A percentile compares a stretch with the other conserved stretches of the same genome.
These are phyloP conservation scores for Primulina tabacum DNA, from an alignment of 257 asterid genomes.

Conservation along the genomic window DNA sequence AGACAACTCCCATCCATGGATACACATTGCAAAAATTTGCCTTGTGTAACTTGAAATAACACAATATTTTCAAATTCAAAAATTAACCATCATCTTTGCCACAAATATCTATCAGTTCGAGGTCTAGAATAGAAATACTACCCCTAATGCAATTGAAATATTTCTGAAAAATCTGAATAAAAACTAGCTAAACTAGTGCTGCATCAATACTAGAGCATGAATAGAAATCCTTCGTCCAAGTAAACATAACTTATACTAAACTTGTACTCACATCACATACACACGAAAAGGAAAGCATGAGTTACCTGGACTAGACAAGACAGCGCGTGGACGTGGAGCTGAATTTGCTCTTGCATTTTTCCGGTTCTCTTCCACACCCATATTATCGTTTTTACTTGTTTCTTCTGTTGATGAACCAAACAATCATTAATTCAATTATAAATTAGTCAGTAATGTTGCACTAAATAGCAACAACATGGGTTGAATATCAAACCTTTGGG, in stretches of 20 bases:
- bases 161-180: too few species aligned
- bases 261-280: too few species aligned
- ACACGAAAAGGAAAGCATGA: neutral
- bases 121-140: too few species aligned
- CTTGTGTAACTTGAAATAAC: neutral
- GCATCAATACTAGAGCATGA: too few species aligned
- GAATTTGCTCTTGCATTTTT: slow-evolving; percentile 49
- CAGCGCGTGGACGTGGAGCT: slow-evolving; percentile 90
- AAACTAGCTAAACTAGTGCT: too few species aligned
- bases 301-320: slow-evolving; percentile 87
- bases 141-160: too few species aligned
- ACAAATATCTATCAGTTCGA: too few species aligned
- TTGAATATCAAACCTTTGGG: slow-evolving; percentile 42
- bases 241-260: too few species aligned
- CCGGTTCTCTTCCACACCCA: slow-evolving; percentile 36
- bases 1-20: neutral
- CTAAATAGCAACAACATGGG: neutral
- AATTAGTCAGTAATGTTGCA: slow-evolving; percentile 1
- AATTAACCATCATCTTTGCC: too few species aligned
- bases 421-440: neutral
- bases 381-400: slow-evolving; percentile 33
- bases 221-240: too few species aligned
- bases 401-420: slow-evolving; percentile 33
- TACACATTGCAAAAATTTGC: neutral
- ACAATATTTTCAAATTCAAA: neutral